Evolutionary conservation across 2,329 filamentous ascomycete genomes (phyloP).

Genomic region (Cadophora sp.): DNA sequence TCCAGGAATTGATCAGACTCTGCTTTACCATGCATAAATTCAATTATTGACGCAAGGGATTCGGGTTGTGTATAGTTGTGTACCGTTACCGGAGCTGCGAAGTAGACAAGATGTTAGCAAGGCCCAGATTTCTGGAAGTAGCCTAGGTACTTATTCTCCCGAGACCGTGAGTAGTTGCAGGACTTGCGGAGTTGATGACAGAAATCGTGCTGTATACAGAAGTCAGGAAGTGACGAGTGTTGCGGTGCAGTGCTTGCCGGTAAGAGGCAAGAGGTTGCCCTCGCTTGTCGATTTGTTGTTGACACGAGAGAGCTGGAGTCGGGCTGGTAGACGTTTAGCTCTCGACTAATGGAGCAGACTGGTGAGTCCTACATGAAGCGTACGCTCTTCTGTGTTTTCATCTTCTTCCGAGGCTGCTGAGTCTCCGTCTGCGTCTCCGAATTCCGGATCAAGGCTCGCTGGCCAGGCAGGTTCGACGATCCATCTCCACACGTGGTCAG

Average conservation of each 20-base stretch:
- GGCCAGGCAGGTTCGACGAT: not conserved
- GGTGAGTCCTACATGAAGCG: not conserved
- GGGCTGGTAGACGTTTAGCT: too few species aligned
- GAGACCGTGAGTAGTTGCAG: not conserved
- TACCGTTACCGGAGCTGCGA: constrained; percentile 17
- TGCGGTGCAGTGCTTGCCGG: not conserved
- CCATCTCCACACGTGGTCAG: not conserved
- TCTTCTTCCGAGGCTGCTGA: not conserved
- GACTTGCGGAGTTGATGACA: constrained; percentile 22
- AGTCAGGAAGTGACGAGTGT: constrained; percentile 16
- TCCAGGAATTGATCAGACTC: constrained; percentile 17
- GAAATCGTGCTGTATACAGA: constrained; percentile 27
- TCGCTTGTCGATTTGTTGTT: not conserved
- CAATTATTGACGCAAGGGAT: not conserved
- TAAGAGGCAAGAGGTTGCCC: not conserved
- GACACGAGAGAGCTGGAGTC: not conserved
- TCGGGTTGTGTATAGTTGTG: not conserved
- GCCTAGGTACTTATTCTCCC: constrained; percentile 20
- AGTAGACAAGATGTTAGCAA: constrained; percentile 27
- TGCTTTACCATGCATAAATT: not conserved
- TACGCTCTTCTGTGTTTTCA: constrained; percentile 1
- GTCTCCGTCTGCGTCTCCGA: not conserved
- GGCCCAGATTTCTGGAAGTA: constrained; percentile 21
- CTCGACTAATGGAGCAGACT: not conserved
- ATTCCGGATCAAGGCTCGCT: not conserved